Percentiles rank a stretch among this genome's conserved stretches.
Evolutionary conservation across 23 red algal genomes (phyloP).

Genomic region (Agarophyton chilense): DNA sequence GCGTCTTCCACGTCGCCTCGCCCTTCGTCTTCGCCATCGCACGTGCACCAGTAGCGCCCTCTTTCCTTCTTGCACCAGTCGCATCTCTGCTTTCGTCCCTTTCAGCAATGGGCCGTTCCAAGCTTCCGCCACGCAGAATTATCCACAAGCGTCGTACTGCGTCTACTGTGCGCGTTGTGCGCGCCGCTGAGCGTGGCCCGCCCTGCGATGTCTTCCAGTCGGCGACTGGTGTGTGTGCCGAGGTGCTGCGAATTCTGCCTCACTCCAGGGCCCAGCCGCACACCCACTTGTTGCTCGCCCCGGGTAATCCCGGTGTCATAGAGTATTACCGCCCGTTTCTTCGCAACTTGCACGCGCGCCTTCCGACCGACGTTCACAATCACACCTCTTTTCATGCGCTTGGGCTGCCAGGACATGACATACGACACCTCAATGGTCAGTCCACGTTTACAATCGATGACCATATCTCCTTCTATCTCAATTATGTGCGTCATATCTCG

Average conservation of each 20-base stretch:
- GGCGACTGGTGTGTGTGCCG: conserved; percentile 13
- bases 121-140: conserved; percentile 27
- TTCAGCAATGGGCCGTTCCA: conserved; percentile 16
- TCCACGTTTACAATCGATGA: conserved; percentile 56
- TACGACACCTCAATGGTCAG: conserved; percentile 60
- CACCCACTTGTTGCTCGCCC: conserved; percentile 69
- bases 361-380: conserved; percentile 22
- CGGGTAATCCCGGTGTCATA: conserved; percentile 85
- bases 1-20: too few species aligned
- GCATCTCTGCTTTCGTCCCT: background rate
- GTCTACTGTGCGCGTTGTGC: background rate
- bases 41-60: background rate
- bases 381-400: conserved; percentile 48
- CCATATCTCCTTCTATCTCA: conserved; percentile 39
- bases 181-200: background rate
- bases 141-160: background rate
- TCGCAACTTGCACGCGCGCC: conserved; percentile 15
- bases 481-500: conserved; percentile 50
- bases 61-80: background rate
- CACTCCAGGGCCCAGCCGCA: background rate
- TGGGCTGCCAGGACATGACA: conserved; percentile 77
- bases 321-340: conserved; percentile 78
- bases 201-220: conserved; percentile 43
- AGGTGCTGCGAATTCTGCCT: conserved; percentile 34
- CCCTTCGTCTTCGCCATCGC: background rate